Base-by-base conservation (phyloP, 176 grass and related monocot species). In the Zea mays region DNA sequence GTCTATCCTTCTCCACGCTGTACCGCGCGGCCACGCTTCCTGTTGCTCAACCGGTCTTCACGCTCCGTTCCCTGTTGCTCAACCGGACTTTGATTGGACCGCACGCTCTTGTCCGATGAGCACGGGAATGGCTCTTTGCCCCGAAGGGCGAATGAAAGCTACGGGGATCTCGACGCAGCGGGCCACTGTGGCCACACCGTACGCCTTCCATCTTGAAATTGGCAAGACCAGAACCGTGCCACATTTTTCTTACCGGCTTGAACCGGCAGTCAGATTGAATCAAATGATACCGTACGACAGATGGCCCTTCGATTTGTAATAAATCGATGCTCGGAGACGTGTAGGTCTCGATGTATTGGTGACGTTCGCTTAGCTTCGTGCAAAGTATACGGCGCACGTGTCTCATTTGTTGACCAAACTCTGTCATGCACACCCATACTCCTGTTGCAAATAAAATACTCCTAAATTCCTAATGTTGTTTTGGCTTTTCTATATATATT, bases 141-240 rank as follows among this genome's bases (percentile, higher is more conserved):
- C 48, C 19, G 52, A 15, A 39, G 14, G 62, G 8, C 52, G 27
- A 27, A 27, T 37, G 72, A 84, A 69, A 84, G 71, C 81, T 49
- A 58, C 71, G 17, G 70, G 34, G 81, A 76, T 52, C 38, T 85
- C 16, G 81, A 84, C 56, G 46, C 19, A 7, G 70, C 52, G 17
- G 54, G 8, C 10, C 12, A 47, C n/a, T 5, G 64, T 21, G 2
- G 5, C 81, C 81, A 75, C 76, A 80, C 39, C 38, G 15, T 17
- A 36, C 74, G 63, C 27, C 43, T 83, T 62, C 21, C 54, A 13
- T 13, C 19, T 4, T 49, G 4, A 57, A 41, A 61, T 17, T 48
- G 2, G 64, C 55, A 33, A 2, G 35, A 52, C 45, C 75, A 7
- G 27, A 54, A n/a, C 16, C 33, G 65, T 5, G 10, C 16, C 4